phyloP scores from a whole-genome alignment of 2,329 filamentous ascomycete genomes.

The Colletotrichum sp. region DNA sequence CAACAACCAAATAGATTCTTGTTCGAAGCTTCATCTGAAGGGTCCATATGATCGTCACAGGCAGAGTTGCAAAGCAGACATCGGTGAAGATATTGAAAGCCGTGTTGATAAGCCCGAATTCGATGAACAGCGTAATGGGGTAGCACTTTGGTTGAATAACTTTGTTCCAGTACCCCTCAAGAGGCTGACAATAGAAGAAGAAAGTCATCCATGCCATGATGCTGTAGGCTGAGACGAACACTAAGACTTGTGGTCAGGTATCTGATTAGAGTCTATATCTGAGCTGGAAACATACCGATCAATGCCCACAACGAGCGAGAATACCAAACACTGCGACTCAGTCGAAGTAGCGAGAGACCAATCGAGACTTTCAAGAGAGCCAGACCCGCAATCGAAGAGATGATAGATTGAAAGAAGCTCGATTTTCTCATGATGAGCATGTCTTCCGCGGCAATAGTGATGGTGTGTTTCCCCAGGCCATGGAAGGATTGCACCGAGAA shows the following conservation, averaged over 20 bases:
- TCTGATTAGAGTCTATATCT: fast-evolving
- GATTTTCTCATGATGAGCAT: slow-evolving; percentile 42
- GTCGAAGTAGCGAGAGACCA: slow-evolving; percentile 23
- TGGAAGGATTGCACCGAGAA: slow-evolving; percentile 48
- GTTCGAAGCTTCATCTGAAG: slow-evolving; percentile 40
- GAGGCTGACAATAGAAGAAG: not conserved
- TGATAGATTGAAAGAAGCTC: slow-evolving; percentile 49
- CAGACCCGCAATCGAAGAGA: slow-evolving; percentile 38
- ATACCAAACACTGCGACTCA: slow-evolving; percentile 28
- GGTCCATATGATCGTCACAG: slow-evolving; percentile 44
- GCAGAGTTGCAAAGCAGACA: slow-evolving; percentile 45
- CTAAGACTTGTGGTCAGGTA: not conserved
- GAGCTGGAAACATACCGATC: slow-evolving; percentile 14
- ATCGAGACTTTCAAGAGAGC: slow-evolving; percentile 28
- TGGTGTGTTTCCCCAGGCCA: slow-evolving; percentile 51
- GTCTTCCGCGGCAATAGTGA: slow-evolving; percentile 36
- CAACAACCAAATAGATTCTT: slow-evolving; percentile 41
- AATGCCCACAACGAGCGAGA: slow-evolving; percentile 25
- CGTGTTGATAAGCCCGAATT: slow-evolving; percentile 5
- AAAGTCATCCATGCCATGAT: slow-evolving; percentile 22
- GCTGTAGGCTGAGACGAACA: slow-evolving; percentile 24
- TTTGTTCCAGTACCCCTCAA: slow-evolving; percentile 2
- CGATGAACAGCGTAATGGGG: not conserved
- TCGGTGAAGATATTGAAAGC: slow-evolving; percentile 48
- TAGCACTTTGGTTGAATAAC: slow-evolving; percentile 1